Evolutionary conservation across 202 grass and related monocot genomes (phyloP).

Genomic region (Zoysia matrella): DNA sequence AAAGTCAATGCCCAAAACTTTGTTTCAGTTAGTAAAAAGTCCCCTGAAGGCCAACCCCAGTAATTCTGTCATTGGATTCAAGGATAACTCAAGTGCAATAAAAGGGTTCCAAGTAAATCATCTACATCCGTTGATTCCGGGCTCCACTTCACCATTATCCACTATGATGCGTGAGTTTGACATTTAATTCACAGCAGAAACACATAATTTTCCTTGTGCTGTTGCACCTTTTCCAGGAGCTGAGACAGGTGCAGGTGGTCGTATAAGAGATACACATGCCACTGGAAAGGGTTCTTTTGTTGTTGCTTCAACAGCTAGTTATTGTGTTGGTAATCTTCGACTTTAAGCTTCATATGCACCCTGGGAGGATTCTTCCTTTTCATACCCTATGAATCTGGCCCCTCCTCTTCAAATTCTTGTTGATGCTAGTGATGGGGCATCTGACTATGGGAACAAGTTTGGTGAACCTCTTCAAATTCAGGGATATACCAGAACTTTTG

Average conservation of each 20-base stretch:
- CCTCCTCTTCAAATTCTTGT: conserved; percentile 83
- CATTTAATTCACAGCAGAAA: conserved; percentile 92
- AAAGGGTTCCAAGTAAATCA: conserved; percentile 79
- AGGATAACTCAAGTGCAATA: conserved; percentile 94
- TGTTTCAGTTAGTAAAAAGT: conserved; percentile 91
- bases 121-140: conserved; percentile 57
- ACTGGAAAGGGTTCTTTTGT: conserved; percentile 87
- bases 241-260: conserved; percentile 87
- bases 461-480: conserved; percentile 92
- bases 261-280: conserved; percentile 95
- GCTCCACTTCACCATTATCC: conserved; percentile 63
- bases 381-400: conserved; percentile 82
- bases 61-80: conserved; percentile 96
- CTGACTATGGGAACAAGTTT: conserved; percentile 98
- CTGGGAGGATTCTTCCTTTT: conserved; percentile 90
- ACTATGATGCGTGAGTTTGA: conserved; percentile 66
- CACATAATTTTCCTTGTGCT: conserved; percentile 98
- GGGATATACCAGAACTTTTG: conserved; percentile 85
- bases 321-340: conserved; percentile 89
- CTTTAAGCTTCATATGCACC: conserved; percentile 70
- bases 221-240: conserved; percentile 90
- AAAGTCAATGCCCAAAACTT: conserved; percentile 71
- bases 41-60: conserved; percentile 80
- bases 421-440: conserved; percentile 85
- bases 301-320: conserved; percentile 85